Conservation (phyloP, 2,329 filamentous ascomycete species). For the Colletotrichum cordylinicola region DNA sequence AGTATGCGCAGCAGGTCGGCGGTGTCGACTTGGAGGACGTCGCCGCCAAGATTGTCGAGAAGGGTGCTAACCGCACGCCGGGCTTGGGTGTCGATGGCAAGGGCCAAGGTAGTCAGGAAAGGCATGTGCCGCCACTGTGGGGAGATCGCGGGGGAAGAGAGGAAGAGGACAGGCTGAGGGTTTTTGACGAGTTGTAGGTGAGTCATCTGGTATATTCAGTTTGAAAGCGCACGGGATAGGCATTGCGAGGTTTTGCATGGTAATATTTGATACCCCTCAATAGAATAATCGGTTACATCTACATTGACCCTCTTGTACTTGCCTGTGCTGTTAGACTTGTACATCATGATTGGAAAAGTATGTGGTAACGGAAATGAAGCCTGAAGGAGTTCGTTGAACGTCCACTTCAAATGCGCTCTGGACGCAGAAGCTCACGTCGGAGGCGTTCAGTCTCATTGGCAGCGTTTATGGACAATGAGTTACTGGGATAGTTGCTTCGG, state of each 20-base stretch:
- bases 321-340: not conserved
- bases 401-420: not conserved
- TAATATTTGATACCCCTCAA: constrained; percentile 16
- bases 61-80: not conserved
- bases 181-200: constrained; percentile 53
- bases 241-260: not conserved
- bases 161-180: constrained; percentile 43
- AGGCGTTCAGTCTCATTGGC: not conserved
- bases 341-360: not conserved
- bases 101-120: constrained; percentile 18
- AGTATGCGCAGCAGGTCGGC: constrained; percentile 29
- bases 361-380: not conserved
- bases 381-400: not conserved
- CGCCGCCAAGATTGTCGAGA: not conserved
- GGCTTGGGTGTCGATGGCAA: not conserved
- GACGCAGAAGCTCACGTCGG: not conserved
- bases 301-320: not conserved
- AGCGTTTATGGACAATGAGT: not conserved
- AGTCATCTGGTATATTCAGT: too few relatives aligned
- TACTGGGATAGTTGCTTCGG: not conserved
- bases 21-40: not conserved
- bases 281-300: not conserved
- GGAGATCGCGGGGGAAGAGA: constrained; percentile 27
- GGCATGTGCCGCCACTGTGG: constrained; percentile 22
- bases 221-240: not conserved